Percentiles rank a stretch among this genome's conserved stretches.
Conservation (phyloP, 768 basidiomycete genomes). For the Macrocybe gigantea region DNA sequence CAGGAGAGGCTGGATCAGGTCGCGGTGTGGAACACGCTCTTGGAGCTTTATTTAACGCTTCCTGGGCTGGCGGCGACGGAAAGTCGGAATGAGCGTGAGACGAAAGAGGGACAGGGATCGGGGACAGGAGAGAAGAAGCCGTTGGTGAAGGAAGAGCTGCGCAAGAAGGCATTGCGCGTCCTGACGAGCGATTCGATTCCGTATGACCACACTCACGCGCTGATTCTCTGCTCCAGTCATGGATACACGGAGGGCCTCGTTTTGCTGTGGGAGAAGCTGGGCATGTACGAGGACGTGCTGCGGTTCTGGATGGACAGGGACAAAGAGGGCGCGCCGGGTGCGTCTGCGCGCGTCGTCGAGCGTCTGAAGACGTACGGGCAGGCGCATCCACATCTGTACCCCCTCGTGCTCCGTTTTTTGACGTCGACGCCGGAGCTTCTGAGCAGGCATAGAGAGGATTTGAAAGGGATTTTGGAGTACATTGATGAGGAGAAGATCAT, state of each 20-base stretch:
- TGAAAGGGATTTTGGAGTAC: slow-evolving; percentile 65
- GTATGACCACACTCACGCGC: slow-evolving; percentile 86
- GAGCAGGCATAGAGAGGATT: slow-evolving; percentile 61
- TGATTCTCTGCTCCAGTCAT: slow-evolving; percentile 89
- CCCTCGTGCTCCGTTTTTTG: slow-evolving; percentile 83
- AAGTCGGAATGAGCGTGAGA: neutral
- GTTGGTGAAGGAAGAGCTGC: slow-evolving; percentile 30
- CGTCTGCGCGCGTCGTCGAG: slow-evolving; percentile 58
- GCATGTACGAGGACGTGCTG: slow-evolving; percentile 94
- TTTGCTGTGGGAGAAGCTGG: slow-evolving; percentile 86
- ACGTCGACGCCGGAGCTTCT: slow-evolving; percentile 77
- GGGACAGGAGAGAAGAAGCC: slow-evolving; percentile 6
- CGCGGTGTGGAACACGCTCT: slow-evolving; percentile 91
- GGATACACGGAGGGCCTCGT: slow-evolving; percentile 83
- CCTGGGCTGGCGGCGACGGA: slow-evolving; percentile 23
- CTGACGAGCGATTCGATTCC: slow-evolving; percentile 58
- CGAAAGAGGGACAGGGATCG: too few species aligned
- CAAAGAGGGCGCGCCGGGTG: slow-evolving; percentile 29
- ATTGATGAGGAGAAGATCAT: slow-evolving; percentile 81
- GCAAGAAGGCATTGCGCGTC: slow-evolving; percentile 68
- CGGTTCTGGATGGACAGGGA: slow-evolving; percentile 88
- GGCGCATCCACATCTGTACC: slow-evolving; percentile 71
- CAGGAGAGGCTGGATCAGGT: slow-evolving; percentile 58
- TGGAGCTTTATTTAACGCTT: slow-evolving; percentile 84
- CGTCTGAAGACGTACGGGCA: slow-evolving; percentile 72